A percentile compares a stretch with the other conserved stretches of the same genome.
Evolutionary conservation across 2,329 filamentous ascomycete genomes (phyloP).

Genomic region (Leptographium flavum): DNA sequence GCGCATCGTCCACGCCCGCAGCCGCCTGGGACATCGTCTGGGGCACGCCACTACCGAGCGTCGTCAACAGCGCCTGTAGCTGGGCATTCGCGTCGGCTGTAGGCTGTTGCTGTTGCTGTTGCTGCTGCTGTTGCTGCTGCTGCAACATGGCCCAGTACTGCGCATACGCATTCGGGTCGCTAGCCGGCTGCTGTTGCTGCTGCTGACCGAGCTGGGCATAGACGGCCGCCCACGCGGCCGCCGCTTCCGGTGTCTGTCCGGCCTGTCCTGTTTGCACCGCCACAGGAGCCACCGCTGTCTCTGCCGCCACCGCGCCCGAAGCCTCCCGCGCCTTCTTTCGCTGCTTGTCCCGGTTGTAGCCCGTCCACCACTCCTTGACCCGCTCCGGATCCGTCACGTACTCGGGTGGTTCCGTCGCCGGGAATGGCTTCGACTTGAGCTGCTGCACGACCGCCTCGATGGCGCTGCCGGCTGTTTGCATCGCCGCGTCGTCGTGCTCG

Average conservation of each 20-base stretch:
- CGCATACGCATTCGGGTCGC: conserved; percentile 16
- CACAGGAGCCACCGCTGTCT: conserved; percentile 6
- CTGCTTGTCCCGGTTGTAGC: conserved; percentile 24
- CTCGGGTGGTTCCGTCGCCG: conserved; percentile 34
- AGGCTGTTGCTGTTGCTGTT: conserved; percentile 6
- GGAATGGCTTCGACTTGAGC: conserved; percentile 31
- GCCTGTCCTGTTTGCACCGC: background rate
- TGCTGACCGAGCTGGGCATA: conserved; percentile 21
- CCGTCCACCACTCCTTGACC: conserved; percentile 37
- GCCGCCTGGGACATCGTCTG: background rate
- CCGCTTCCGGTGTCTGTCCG: conserved; percentile 15
- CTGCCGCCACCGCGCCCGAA: conserved; percentile 3
- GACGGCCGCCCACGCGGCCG: conserved; percentile 24
- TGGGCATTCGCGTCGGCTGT: conserved; percentile 8
- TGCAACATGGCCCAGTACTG: conserved; percentile 21
- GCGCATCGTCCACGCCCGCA: conserved; percentile 3
- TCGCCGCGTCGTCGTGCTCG: conserved; percentile 27
- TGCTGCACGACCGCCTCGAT: conserved; percentile 28
- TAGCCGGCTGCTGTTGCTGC: conserved; percentile 11
- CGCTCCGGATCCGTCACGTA: conserved; percentile 34
- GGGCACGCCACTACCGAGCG: conserved; percentile 5
- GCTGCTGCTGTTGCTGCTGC: conserved; percentile 13
- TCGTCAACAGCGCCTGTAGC: conserved; percentile 10
- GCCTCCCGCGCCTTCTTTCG: conserved; percentile 19
- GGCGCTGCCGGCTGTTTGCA: conserved; percentile 26